Evolutionary conservation across 768 basidiomycete genomes (phyloP), one percentile per base, ranked within the genome.

Genomic region (Sporobolomyces phaffii): DNA sequence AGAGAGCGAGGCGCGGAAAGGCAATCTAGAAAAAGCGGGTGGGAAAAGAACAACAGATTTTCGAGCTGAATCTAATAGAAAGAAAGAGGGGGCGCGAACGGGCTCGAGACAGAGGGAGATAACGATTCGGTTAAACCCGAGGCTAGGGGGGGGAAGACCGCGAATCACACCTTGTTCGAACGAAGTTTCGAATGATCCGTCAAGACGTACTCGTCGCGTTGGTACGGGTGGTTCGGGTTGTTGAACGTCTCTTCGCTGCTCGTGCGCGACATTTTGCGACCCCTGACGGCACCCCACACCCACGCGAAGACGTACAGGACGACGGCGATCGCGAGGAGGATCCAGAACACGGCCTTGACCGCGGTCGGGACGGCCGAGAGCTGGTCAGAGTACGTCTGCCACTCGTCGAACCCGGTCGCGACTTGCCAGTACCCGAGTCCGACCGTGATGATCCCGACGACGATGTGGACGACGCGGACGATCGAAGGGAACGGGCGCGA

Each of bases 371-470:
- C 43, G 29, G 41, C 14, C 9, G 6, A n/a, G 22, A 33, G 43
- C 11, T 20, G 41, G 34, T 58, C 56, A 2, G 41, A 44, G 2
- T 4, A n/a, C 9, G 41, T 15, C 33, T 58, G 56, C 56, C 56
- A 58, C 43, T 44, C 56, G 51, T 59, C 40, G 51, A 62, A 51
- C 5, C 65, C 65, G 20, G 9, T 22, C 1, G 20, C 22, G 29
- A 63, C 22, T n/a, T 62, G 61, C 44, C 31, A 36, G 31, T 40
- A 63, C 8, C 49, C 67, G 50, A 68, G 41, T 5, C 45, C 67
- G 36, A 26, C 13, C 29, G 31, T 41, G 20, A 15, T 13, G 44
- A 68, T 3, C 9, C 67, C 67, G 44, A 63, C 36, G 51, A 60
- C 2, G 57, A 68, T 53, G 51, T 68, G 67, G 22, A 60, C 0